phyloP scores from a whole-genome alignment of 1,139 yeast genomes.

The Suhomyces bribrorum region DNA sequence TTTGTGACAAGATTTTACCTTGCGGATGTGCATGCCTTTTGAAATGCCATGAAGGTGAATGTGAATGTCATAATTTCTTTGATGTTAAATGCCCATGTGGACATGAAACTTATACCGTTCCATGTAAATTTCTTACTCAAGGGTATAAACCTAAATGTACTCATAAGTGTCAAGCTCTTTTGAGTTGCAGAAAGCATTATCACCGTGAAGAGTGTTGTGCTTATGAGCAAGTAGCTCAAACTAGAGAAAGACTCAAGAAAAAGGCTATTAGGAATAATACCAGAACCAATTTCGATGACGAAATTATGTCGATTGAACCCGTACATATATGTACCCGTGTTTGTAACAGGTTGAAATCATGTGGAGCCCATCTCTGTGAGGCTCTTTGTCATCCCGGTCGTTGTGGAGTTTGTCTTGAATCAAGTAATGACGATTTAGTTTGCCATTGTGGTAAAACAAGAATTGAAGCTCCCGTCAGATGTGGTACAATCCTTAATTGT shows the following conservation, averaged over 20 bases:
- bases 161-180: conserved; percentile 73
- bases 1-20: conserved; percentile 60
- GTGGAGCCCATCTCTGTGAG: conserved; percentile 75
- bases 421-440: conserved; percentile 75
- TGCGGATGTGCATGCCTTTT: conserved; percentile 77
- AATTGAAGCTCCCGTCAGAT: conserved; percentile 82
- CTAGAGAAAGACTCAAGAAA: conserved; percentile 59
- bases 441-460: conserved; percentile 87
- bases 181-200: conserved; percentile 80
- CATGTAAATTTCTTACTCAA: conserved; percentile 58
- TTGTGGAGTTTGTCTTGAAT: conserved; percentile 82
- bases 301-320: conserved; percentile 66
- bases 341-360: conserved; percentile 66
- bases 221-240: conserved; percentile 62
- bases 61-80: conserved; percentile 58
- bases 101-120: conserved; percentile 52
- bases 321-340: conserved; percentile 72
- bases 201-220: conserved; percentile 73
- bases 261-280: conserved; percentile 49
- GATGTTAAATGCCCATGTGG: conserved; percentile 58
- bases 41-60: conserved; percentile 76
- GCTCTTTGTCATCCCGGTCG: conserved; percentile 82
- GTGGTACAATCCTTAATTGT: conserved; percentile 80
- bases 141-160: conserved; percentile 63
- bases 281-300: conserved; percentile 40